Conservation (phyloP, 352 stramenopile genomes). For the Phytophthora pluvialis region DNA sequence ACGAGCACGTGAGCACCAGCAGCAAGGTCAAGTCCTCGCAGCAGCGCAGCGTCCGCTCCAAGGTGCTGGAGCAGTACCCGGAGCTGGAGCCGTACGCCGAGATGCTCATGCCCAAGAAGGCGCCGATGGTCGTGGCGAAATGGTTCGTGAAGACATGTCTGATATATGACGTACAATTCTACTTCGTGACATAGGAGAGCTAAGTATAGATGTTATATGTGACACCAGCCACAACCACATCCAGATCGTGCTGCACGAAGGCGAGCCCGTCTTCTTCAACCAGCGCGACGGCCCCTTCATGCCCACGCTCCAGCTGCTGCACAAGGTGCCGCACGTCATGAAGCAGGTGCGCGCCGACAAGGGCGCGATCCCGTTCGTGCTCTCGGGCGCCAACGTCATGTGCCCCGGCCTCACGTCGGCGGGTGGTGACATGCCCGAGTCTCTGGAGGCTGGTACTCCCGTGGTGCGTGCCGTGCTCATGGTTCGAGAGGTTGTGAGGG, state of each 20-base stretch:
- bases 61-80: constrained; percentile 95
- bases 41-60: constrained; percentile 94
- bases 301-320: constrained; percentile 95
- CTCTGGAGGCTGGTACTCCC: constrained; percentile 81
- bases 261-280: constrained; percentile 96
- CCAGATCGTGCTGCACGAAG: constrained; percentile 90
- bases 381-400: constrained; percentile 99
- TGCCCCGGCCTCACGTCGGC: constrained; percentile 97
- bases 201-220: constrained; percentile 28
- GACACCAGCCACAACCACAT: constrained; percentile 87
- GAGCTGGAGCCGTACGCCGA: constrained; percentile 90
- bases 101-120: constrained; percentile 95
- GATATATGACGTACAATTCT: constrained; percentile 12
- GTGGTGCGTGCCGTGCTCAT: constrained; percentile 62
- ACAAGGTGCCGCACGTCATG: constrained; percentile 95
- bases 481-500: background rate
- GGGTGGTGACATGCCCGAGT: constrained; percentile 92
- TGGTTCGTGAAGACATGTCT: constrained; percentile 56
- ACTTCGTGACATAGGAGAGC: background rate
- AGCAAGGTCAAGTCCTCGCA: constrained; percentile 98
- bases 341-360: constrained; percentile 95
- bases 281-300: constrained; percentile 97
- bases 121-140: constrained; percentile 91
- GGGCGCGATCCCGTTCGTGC: constrained; percentile 97
- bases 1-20: constrained; percentile 94